Percentiles rank a stretch among this genome's conserved stretches.
phyloP scores from a whole-genome alignment of 805 yeast genomes.

The Ogataea polymorpha region DNA sequence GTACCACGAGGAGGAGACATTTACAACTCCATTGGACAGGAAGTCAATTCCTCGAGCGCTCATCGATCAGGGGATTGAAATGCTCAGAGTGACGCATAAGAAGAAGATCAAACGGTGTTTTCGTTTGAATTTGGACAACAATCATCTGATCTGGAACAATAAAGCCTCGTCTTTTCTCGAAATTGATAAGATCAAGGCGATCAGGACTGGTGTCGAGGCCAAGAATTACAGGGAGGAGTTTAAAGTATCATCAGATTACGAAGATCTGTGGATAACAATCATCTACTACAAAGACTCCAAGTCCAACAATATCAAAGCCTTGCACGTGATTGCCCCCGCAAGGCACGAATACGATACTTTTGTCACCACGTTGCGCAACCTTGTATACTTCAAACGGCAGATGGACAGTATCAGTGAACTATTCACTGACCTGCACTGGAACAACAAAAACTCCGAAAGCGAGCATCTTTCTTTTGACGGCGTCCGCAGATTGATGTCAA shows the following conservation, averaged over 20 bases:
- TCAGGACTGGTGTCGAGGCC: conserved; percentile 68
- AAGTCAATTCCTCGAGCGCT: conserved; percentile 43
- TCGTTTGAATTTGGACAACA: conserved; percentile 51
- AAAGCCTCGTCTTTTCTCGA: conserved; percentile 42
- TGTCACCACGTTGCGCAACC: conserved; percentile 49
- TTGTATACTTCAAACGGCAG: conserved; percentile 57
- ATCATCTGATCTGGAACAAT: conserved; percentile 56
- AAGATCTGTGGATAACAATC: conserved; percentile 74
- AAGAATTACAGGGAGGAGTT: conserved; percentile 83
- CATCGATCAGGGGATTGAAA: conserved; percentile 55
- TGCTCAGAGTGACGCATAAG: conserved; percentile 67
- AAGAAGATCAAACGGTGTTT: conserved; percentile 61
- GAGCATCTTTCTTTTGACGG: conserved; percentile 58
- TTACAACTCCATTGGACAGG: conserved; percentile 22
- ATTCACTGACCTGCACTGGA: conserved; percentile 61
- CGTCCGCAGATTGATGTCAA: conserved; percentile 58
- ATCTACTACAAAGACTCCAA: conserved; percentile 61
- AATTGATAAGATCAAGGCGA: conserved; percentile 62
- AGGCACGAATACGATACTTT: conserved; percentile 52
- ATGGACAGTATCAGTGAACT: conserved; percentile 47
- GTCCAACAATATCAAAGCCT: conserved; percentile 63
- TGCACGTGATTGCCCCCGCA: conserved; percentile 70
- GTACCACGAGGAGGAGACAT: conserved; percentile 13
- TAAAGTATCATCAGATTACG: conserved; percentile 62
- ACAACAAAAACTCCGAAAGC: conserved; percentile 34